Base-by-base conservation (phyloP, 1,139 yeast species). In the Blastobotrys malaysiensis region DNA sequence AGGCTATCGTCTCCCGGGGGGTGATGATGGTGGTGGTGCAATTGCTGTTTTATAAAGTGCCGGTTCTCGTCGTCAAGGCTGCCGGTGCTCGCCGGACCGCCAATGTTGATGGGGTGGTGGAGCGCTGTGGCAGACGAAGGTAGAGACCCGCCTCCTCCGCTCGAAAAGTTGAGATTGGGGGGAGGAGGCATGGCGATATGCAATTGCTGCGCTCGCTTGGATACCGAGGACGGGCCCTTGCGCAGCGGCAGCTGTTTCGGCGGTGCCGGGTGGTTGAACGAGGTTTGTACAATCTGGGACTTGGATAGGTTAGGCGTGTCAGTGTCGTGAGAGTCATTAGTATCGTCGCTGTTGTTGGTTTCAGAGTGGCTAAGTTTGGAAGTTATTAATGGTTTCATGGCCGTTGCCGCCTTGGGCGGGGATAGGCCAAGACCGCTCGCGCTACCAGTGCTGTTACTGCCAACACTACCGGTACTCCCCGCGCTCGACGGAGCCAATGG, bases 151-250 rank as follows among this genome's bases (percentile, higher is more conserved):
- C 11, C 16, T 16, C 45, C 22, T 5, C 31, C 24, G 45, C n/a
- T 6, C 21, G 46, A n/a, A 51, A 45, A 18, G 58, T 58, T 26
- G 60, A 46, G 39, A 11, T n/a, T 31, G 4, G 65, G 51, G 20
- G 68, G 64, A 6, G 68, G 66, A 22, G 65, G 65, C 63, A 65
- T 65, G 9, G 67, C 61, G 39, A 65, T 63, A 39, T 62, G 67
- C 50, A 64, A 49, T 52, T 21, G 51, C 14, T 16, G 48, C 39
- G 48, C 27, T 27, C 20, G 39, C 48, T 46, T 21, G 24, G 39
- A 46, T 4, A 44, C 24, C 20, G 39, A 20, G 14, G 48, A 3
- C 7, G 39, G 39, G 39, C 39, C 39, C 39, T 31, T 31, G 39
- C 39, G 39, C 7, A 31, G 39, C 39, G 39, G 39, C 14, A 31